These are phyloP conservation scores for Nicotiana benthamiana DNA, from an alignment of 257 asterid genomes.

Conservation along the genomic window DNA sequence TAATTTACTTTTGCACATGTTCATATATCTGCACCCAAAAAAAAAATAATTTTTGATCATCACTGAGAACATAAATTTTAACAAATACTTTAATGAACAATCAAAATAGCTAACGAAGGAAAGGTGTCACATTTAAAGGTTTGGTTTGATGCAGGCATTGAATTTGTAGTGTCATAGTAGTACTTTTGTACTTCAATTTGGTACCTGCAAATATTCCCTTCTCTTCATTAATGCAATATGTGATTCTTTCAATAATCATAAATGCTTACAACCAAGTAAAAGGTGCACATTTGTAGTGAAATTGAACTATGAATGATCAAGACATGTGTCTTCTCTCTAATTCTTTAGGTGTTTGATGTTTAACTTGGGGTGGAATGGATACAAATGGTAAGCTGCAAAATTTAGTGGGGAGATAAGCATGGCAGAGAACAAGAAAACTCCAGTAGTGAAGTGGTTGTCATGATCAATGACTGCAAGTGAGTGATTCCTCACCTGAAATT, in stretches of 20 bases:
- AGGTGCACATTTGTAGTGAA: too few species aligned
- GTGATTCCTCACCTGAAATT: conserved; percentile 28
- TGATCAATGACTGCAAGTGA: conserved; percentile 10
- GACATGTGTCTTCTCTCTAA: not conserved
- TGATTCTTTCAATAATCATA: not conserved
- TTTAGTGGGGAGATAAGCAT: conserved; percentile 40
- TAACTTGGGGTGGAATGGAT: conserved; percentile 21
- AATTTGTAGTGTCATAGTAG: not conserved
- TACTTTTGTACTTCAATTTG: not conserved
- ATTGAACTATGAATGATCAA: not conserved
- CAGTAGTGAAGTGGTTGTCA: conserved; percentile 43
- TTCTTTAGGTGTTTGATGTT: conserved; percentile 10
- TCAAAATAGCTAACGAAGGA: not conserved
- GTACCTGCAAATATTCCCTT: not conserved
- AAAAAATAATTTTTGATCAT: too few species aligned
- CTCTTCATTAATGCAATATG: not conserved
- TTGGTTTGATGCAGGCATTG: not conserved
- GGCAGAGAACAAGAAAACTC: conserved; percentile 44
- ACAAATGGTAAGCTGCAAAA: conserved; percentile 20
- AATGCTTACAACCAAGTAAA: not conserved
- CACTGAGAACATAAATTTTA: not conserved
- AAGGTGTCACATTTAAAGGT: not conserved
- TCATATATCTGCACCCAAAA: conserved; percentile 40
- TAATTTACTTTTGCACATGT: conserved; percentile 35
- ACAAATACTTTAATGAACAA: not conserved